Percentiles rank a stretch among this genome's conserved stretches.
phyloP scores from a whole-genome alignment of 2,329 filamentous ascomycete species.

The Cladorrhinum sp. region DNA sequence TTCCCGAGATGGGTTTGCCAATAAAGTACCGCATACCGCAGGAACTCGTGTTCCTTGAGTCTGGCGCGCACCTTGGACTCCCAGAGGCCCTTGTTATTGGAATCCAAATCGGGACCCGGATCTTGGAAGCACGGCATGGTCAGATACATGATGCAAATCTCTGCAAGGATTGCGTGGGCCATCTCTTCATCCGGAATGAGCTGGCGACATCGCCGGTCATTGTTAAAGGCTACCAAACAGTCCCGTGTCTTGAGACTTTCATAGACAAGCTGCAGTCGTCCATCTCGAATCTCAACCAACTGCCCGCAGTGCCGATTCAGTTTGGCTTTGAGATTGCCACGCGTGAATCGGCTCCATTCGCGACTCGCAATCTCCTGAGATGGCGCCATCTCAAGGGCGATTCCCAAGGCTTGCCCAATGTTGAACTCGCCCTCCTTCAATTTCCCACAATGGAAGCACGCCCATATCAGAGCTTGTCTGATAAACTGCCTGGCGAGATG shows the following conservation, averaged over 20 bases:
- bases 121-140: background rate
- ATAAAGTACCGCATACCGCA: background rate
- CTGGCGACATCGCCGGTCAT: background rate
- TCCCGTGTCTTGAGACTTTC: background rate
- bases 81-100: background rate
- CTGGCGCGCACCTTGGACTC: background rate
- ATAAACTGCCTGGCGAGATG: background rate
- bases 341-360: background rate
- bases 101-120: background rate
- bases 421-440: background rate
- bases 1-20: background rate
- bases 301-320: background rate
- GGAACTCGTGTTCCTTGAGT: background rate
- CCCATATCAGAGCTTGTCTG: background rate
- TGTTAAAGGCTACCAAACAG: no score
- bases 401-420: background rate
- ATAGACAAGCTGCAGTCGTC: background rate
- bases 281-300: background rate
- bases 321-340: background rate
- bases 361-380: background rate
- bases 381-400: background rate
- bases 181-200: background rate
- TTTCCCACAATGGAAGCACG: background rate
- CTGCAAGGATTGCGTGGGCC: background rate
- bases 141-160: background rate